Evolutionary conservation across 1,284 basidiomycete genomes (phyloP).

Genomic region (Ceratobasidium sp.): DNA sequence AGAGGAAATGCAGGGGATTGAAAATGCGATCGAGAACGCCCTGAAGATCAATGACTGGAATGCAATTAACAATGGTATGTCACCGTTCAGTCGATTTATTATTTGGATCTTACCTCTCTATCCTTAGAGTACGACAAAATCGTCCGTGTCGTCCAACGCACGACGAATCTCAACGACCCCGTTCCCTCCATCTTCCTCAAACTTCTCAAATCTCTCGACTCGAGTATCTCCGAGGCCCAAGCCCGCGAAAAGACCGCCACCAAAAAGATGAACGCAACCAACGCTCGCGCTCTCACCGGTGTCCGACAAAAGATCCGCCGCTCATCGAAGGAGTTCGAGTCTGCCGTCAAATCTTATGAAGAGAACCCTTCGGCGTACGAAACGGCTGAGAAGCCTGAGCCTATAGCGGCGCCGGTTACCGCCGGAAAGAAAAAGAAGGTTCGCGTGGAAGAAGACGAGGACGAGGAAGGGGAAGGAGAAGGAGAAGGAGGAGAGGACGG

Average conservation of each 20-base stretch:
- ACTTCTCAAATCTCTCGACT: conserved; percentile 82
- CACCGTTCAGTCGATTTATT: neutral
- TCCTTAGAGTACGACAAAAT: conserved; percentile 94
- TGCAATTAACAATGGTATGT: conserved; percentile 85
- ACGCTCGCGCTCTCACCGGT: conserved; percentile 93
- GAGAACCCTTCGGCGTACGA: conserved; percentile 92
- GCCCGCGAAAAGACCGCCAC: conserved; percentile 81
- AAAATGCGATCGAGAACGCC: conserved; percentile 93
- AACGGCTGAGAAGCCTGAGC: conserved; percentile 71
- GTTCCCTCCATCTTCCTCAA: conserved; percentile 90
- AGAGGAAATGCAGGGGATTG: conserved; percentile 90
- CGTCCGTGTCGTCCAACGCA: conserved; percentile 88
- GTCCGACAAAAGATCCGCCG: conserved; percentile 99
- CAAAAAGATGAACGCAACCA: conserved; percentile 97
- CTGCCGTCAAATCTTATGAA: conserved; percentile 82
- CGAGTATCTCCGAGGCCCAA: conserved; percentile 78
- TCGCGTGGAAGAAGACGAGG: conserved; percentile 54
- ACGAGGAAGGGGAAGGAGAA: conserved; percentile 55
- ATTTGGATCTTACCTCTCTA: conserved; percentile 39
- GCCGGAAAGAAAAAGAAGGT: conserved; percentile 61
- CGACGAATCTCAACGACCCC: conserved; percentile 87
- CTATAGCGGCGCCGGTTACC: conserved; percentile 60
- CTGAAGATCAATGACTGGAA: conserved; percentile 98
- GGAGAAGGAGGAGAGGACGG: conserved; percentile 69
- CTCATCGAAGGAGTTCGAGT: conserved; percentile 89